Evolutionary conservation across 305 asterid genomes (phyloP).

Genomic region (Fraxinus sp.): DNA sequence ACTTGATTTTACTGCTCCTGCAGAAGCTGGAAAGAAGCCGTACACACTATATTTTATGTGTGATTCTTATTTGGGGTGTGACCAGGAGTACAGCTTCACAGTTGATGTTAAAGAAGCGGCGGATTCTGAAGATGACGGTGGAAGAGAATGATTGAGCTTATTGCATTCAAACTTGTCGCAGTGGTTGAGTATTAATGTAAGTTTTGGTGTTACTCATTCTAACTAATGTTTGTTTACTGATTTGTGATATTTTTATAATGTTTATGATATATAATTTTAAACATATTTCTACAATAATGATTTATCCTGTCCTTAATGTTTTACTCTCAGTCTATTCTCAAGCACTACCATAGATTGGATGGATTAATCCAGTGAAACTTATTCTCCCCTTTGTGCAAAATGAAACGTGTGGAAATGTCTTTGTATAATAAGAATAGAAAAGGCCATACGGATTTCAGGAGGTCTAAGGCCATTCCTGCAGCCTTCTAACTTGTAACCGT

Average conservation of each 20-base stretch:
- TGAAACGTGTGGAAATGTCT: not conserved
- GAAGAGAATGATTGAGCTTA: conserved; percentile 4
- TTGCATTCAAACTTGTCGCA: not conserved
- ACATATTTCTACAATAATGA: not conserved
- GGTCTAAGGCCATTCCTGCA: not conserved
- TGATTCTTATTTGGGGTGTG: conserved; percentile 86
- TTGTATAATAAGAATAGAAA: not conserved
- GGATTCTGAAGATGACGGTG: conserved; percentile 33
- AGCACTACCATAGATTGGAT: not conserved
- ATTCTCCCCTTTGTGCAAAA: not conserved
- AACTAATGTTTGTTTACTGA: not conserved
- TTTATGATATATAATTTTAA: not conserved
- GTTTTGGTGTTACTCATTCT: not conserved
- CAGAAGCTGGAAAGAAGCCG: conserved; percentile 60
- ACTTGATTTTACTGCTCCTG: conserved; percentile 70
- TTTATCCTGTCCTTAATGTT: not conserved
- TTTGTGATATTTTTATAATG: not conserved
- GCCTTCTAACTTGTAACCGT: not conserved
- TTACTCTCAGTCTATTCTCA: not conserved
- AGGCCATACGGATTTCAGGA: not conserved
- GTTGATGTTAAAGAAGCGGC: conserved; percentile 61
- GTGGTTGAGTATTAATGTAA: not conserved
- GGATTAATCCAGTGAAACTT: not conserved
- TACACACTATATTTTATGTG: conserved; percentile 83
- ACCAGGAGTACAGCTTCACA: conserved; percentile 70